Conservation (phyloP, 345 rosid species). For the Triadica sebifera region DNA sequence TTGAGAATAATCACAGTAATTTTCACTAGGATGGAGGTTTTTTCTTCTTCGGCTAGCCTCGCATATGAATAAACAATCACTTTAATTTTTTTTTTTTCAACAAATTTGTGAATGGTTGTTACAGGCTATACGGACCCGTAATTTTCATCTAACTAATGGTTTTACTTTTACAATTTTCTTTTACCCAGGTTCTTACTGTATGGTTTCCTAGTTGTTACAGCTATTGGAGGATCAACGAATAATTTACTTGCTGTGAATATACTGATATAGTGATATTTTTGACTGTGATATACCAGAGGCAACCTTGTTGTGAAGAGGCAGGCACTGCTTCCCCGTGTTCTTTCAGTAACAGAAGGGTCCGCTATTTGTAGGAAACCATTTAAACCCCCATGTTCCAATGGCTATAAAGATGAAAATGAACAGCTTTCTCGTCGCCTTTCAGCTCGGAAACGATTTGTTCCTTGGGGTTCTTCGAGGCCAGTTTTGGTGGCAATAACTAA, state of each 20-base stretch:
- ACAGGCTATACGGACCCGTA: neutral
- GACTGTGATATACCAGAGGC: slow-evolving; percentile 49
- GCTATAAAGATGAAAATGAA: slow-evolving; percentile 50
- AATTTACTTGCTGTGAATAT: too few relatives aligned
- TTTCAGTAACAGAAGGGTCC: slow-evolving; percentile 83
- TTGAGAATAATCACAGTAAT: neutral
- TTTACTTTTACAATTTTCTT: neutral
- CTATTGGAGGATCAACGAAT: neutral
- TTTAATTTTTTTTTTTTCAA: neutral
- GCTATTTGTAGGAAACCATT: slow-evolving; percentile 91
- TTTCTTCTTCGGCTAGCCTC: neutral
- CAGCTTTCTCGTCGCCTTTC: slow-evolving; percentile 77
- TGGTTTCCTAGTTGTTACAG: neutral
- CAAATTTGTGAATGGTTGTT: neutral
- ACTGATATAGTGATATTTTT: slow-evolving; percentile 1
- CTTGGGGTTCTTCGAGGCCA: slow-evolving; percentile 86
- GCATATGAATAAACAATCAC: neutral
- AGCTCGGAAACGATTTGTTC: slow-evolving; percentile 88
- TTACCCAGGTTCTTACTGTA: neutral
- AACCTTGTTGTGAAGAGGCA: slow-evolving; percentile 79
- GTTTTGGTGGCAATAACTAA: slow-evolving; percentile 46
- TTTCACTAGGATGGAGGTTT: neutral
- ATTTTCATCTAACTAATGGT: neutral
- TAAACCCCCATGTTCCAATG: slow-evolving; percentile 74
- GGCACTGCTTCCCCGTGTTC: slow-evolving; percentile 78